Percentiles rank a stretch among this genome's conserved stretches.
Conservation (phyloP, 208 protist species). For the Leishmania martiniquensis region DNA sequence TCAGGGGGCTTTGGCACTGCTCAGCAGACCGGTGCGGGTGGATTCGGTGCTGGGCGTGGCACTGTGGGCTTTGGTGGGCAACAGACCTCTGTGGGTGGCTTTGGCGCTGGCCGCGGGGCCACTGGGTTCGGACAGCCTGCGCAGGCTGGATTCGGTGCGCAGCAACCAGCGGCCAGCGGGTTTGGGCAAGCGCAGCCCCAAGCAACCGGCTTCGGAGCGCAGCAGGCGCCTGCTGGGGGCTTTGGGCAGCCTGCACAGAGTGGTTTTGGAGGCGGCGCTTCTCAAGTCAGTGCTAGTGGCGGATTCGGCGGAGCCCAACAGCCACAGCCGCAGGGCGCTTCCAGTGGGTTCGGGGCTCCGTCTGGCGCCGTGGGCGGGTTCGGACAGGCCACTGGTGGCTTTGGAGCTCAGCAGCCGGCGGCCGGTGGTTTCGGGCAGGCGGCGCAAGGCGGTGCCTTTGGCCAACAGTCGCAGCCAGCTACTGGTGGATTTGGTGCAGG, state of each 20-base stretch:
- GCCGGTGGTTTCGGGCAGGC: conserved; percentile 34
- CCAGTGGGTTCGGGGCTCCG: conserved; percentile 1
- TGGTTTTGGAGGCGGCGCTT: conserved; percentile 13
- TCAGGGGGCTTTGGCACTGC: conserved; percentile 26
- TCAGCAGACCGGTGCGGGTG: conserved; percentile 8
- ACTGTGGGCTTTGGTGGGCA: conserved; percentile 7
- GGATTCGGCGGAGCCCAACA: conserved; percentile 38
- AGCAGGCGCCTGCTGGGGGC: background rate
- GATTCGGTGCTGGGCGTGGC: conserved; percentile 19
- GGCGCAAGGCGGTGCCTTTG: conserved; percentile 7
- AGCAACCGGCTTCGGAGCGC: conserved; percentile 7
- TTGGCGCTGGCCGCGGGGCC: conserved; percentile 33
- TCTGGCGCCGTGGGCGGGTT: background rate
- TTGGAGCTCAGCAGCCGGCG: conserved; percentile 19
- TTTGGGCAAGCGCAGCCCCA: conserved; percentile 24
- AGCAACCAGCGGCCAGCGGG: conserved; percentile 18
- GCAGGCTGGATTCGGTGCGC: conserved; percentile 40
- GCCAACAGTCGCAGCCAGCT: background rate
- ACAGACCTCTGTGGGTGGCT: conserved; percentile 25
- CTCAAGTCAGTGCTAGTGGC: background rate
- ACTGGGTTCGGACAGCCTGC: conserved; percentile 32
- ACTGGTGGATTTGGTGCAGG: conserved; percentile 8
- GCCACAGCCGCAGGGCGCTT: conserved; percentile 5
- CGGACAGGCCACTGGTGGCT: conserved; percentile 5
- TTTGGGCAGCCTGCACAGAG: conserved; percentile 2